Base-by-base conservation (phyloP, 257 asterid species). In the Salvia rosmarinus region DNA sequence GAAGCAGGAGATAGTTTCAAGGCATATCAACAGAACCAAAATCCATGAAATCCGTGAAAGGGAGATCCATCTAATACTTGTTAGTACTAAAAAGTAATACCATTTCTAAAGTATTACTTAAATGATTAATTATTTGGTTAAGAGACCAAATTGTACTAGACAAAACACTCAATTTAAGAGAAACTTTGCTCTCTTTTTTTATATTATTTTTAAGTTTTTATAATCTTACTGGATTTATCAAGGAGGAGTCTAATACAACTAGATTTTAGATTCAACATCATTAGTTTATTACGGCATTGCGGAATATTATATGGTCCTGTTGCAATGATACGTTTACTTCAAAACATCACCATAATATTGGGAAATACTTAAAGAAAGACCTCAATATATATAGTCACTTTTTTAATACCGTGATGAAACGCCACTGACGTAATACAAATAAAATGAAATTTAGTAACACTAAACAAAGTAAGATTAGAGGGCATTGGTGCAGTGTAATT, bases 381-480 rank as follows among this genome's bases (percentile, higher is more conserved):
- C 68, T 40, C 4, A 60, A 72, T 17, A 43, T 61, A 58, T 12
- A 67, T 43, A 42, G 80, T 72, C 74, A 43, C 11, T 37, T 61
- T 59, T 52, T 16, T 75, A 70, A 42, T 17, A 55, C 5, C 51
- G 43, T 68, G 70, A 67, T 51, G 59, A 42, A 70, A 78, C 54
- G 56, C 74, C 9, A 49, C 23, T 77, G 84, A 74, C 78, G 78
- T 61, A 57, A 73, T 56, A 14, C n/a, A 58, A 75, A 42, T 56
- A 63, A 67, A 16, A 12, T 9, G 70, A 69, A 35, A 64, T 63
- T 42, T 50, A 16, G 66, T 68, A 69, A 28, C 21, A 66, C 20
- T 40, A 30, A 44, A 61, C 40, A 64, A 65, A 63, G 43, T 14
- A 11, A 64, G 37, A 30, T 4, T 40, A 42, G 47, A 73, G 39